Evolutionary conservation across 441 rosid species (phyloP), one percentile per base, ranked within the genome.

Genomic region (Populus hybrid): DNA sequence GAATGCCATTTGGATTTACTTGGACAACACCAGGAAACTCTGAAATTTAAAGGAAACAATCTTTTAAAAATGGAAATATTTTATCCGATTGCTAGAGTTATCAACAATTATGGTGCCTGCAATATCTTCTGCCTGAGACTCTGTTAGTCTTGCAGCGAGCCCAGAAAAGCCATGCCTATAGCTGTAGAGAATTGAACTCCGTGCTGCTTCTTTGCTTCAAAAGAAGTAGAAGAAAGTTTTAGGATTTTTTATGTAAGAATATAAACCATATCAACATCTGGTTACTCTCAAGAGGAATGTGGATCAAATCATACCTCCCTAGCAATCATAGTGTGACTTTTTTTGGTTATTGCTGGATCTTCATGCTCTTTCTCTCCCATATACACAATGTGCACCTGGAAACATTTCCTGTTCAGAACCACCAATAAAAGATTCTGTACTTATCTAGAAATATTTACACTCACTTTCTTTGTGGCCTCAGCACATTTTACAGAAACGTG

Each of bases 91-190:
- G 26, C 0, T 40, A 61, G 6, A 61, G 34, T 68, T 18, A 36
- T 20, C 61, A 71, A 61, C 16, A 80, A 70, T 71, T 26, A 34
- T 26, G 26, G 61, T 64, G 86, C 93, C 88, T 76, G 87, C 76
- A 71, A 90, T 73, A 71, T 87, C 69, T 67, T 81, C 79, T 16
- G 90, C 93, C 76, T 86, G 88, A 18, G 83, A 78, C 67, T 84
- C 74, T 72, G 88, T 87, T 8, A 90, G 83, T 79, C 85, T 90
- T 24, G 91, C 91, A 6, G 90, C 92, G 65, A 88, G 88, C 23
- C 93, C 88, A 28, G 89, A 90, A 82, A 91, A 90, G 63, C 93
- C 93, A 81, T 89, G 90, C 79, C 84, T 86, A 35, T 89, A 86
- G 80, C 90, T 90, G 73, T 90, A 83, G 34, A 91, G 83, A 79